phyloP scores from a whole-genome alignment of 2,329 filamentous ascomycete species.

The Aspergillus sojae region DNA sequence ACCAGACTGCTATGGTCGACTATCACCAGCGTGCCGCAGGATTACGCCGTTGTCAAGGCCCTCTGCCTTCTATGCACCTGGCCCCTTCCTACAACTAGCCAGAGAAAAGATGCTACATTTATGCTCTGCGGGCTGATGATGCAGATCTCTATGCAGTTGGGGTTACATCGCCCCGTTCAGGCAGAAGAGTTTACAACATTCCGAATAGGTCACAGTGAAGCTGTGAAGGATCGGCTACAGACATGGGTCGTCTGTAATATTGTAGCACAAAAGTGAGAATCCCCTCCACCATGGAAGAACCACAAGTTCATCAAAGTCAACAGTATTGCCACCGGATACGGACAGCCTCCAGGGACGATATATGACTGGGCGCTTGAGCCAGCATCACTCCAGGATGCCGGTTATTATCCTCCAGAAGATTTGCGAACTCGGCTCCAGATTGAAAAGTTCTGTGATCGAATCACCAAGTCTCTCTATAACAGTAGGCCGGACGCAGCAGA shows the following conservation, averaged over 20 bases:
- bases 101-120: constrained; percentile 64
- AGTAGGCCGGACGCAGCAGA: constrained; percentile 57
- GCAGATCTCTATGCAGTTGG: constrained; percentile 66
- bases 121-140: constrained; percentile 67
- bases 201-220: constrained; percentile 57
- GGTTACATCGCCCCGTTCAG: constrained; percentile 63
- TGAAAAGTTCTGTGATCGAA: constrained; percentile 60
- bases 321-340: constrained; percentile 65
- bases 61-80: constrained; percentile 65
- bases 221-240: constrained; percentile 63
- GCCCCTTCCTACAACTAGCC: constrained; percentile 64
- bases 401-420: constrained; percentile 52
- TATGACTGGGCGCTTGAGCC: constrained; percentile 60
- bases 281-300: background rate
- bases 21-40: constrained; percentile 60
- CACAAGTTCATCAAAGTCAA: constrained; percentile 15
- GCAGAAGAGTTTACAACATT: constrained; percentile 57
- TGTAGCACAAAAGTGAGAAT: constrained; percentile 61
- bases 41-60: constrained; percentile 65
- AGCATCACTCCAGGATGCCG: constrained; percentile 46
- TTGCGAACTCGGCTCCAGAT: constrained; percentile 56
- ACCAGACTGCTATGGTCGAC: constrained; percentile 64
- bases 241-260: constrained; percentile 70
- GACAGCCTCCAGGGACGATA: constrained; percentile 63
- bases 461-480: constrained; percentile 59